Evolutionary conservation across 139 green algal species (phyloP).

Genomic region (Chlorella sorokiniana): DNA sequence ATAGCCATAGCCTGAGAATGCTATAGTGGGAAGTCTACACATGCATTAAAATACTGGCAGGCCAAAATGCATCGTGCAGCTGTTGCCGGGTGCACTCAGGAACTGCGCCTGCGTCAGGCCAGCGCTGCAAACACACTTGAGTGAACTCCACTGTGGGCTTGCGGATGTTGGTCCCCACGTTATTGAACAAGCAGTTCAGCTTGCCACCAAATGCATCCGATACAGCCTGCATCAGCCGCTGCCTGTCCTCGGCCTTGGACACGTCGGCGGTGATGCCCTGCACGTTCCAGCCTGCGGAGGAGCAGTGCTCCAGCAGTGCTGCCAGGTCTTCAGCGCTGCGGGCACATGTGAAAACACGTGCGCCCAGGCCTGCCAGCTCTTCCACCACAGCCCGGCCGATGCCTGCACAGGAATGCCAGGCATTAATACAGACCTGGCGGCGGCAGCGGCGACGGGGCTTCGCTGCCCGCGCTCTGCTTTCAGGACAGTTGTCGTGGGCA

Average conservation of each 20-base stretch:
- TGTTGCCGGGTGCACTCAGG: too few relatives aligned
- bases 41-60: too few relatives aligned
- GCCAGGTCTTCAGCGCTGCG: constrained; percentile 48
- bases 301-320: constrained; percentile 29
- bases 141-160: constrained; percentile 67
- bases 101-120: background rate
- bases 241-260: constrained; percentile 2
- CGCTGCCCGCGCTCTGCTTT: background rate
- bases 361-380: constrained; percentile 61
- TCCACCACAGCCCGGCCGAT: constrained; percentile 63
- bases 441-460: background rate
- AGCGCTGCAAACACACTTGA: background rate
- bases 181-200: constrained; percentile 55
- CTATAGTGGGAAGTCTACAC: too few relatives aligned
- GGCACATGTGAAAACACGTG: constrained; percentile 63
- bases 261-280: constrained; percentile 43
- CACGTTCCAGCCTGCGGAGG: constrained; percentile 45
- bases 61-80: too few relatives aligned
- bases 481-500: background rate
- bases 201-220: constrained; percentile 21
- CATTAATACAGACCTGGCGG: background rate
- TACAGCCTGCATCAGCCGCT: constrained; percentile 37
- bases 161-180: constrained; percentile 82
- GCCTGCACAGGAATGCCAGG: constrained; percentile 31
- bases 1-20: too few relatives aligned